Conservation (phyloP, 805 yeast species). For the Candida yuanshanica region DNA sequence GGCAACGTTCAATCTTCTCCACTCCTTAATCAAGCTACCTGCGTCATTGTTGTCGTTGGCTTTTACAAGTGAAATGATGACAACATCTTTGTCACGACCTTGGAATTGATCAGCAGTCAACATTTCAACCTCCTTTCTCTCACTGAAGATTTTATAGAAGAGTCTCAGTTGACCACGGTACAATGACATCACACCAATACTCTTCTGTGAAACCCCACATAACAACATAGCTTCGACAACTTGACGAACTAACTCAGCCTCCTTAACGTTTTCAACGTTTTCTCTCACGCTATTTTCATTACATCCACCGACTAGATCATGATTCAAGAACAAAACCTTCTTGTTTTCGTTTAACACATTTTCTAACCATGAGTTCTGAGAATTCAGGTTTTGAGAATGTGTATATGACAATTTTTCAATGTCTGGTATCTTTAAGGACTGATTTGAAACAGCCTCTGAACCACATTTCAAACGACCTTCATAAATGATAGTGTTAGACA, state of each 20-base stretch:
- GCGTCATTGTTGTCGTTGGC: slow-evolving; percentile 60
- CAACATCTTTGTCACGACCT: slow-evolving; percentile 91
- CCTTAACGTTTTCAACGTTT: slow-evolving; percentile 66
- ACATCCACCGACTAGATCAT: slow-evolving; percentile 57
- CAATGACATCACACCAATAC: slow-evolving; percentile 85
- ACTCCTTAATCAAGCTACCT: slow-evolving; percentile 78
- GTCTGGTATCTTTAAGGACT: slow-evolving; percentile 44
- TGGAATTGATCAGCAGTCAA: slow-evolving; percentile 94
- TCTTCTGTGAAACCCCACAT: slow-evolving; percentile 53
- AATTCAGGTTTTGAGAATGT: slow-evolving; percentile 2
- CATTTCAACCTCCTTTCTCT: slow-evolving; percentile 52
- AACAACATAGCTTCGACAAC: slow-evolving; percentile 51
- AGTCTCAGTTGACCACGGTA: slow-evolving; percentile 73
- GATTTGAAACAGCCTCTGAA: slow-evolving; percentile 52
- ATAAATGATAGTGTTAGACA: slow-evolving; percentile 78
- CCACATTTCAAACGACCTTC: slow-evolving; percentile 77
- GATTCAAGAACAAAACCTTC: slow-evolving; percentile 73
- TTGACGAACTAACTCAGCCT: slow-evolving; percentile 59
- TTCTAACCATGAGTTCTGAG: slow-evolving; percentile 45
- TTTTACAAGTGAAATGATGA: slow-evolving; percentile 83
- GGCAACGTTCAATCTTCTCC: slow-evolving; percentile 93
- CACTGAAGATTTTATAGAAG: slow-evolving; percentile 30
- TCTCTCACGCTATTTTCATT: slow-evolving; percentile 53
- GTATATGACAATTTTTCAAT: slow-evolving; percentile 8
- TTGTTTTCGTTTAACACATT: slow-evolving; percentile 46